These are phyloP conservation scores for Melanopsichium pennsylvanicum DNA, from an alignment of 1,284 basidiomycete genomes.

Conservation along the genomic window DNA sequence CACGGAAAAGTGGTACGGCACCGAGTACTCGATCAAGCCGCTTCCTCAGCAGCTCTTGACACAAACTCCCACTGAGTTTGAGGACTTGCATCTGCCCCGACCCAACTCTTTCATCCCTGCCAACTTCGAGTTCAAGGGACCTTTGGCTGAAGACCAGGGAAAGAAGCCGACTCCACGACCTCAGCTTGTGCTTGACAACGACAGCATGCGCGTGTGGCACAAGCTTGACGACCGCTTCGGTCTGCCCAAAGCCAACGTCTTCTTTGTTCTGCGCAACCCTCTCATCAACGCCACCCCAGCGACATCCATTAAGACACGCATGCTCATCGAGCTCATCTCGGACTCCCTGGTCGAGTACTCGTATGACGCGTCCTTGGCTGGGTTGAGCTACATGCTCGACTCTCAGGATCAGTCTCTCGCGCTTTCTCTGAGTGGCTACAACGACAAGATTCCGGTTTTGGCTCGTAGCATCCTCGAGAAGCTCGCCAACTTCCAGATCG, in stretches of 20 bases:
- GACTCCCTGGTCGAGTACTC: constrained; percentile 89
- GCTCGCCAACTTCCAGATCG: constrained; percentile 75
- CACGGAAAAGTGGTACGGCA: constrained; percentile 65
- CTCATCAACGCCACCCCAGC: constrained; percentile 64
- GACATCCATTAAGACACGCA: constrained; percentile 69
- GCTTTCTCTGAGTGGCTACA: constrained; percentile 83
- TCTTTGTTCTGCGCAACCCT: constrained; percentile 61
- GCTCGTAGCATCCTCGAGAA: constrained; percentile 79
- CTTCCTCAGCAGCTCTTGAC: constrained; percentile 46
- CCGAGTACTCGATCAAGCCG: constrained; percentile 60
- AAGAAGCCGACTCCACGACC: constrained; percentile 57
- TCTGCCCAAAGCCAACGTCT: constrained; percentile 64
- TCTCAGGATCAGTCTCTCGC: constrained; percentile 76
- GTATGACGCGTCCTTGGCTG: constrained; percentile 92
- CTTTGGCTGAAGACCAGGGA: constrained; percentile 29
- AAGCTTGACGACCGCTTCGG: constrained; percentile 65
- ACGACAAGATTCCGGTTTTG: constrained; percentile 87
- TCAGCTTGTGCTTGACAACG: constrained; percentile 52
- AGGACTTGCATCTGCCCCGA: constrained; percentile 59
- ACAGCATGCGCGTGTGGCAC: constrained; percentile 62
- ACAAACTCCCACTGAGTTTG: constrained; percentile 29
- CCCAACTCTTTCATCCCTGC: constrained; percentile 63
- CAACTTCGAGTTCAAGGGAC: constrained; percentile 52
- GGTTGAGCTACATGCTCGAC: constrained; percentile 79
- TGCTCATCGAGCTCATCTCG: constrained; percentile 86